Conservation (phyloP, 73 alveolate species). For the Stentor coeruleus region DNA sequence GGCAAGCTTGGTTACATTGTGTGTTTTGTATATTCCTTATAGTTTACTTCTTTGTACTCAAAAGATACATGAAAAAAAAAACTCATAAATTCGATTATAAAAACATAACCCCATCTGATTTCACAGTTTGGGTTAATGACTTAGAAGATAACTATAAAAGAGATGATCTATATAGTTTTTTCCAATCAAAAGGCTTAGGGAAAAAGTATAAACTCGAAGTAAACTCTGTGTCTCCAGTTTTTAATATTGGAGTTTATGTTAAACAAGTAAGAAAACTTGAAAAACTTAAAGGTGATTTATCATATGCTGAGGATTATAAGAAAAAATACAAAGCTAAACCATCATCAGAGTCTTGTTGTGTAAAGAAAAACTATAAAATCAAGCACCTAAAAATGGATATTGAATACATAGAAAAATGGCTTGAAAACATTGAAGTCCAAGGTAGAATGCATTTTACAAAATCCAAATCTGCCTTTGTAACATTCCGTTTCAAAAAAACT, state of each 20-base stretch:
- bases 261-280: not conserved
- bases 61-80: not conserved
- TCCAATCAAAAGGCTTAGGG: slow-evolving; percentile 25
- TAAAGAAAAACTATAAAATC: not conserved
- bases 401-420: not conserved
- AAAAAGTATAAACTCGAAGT: slow-evolving; percentile 25
- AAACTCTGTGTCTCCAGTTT: slow-evolving; percentile 30
- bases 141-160: slow-evolving; percentile 10
- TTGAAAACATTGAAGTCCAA: not conserved
- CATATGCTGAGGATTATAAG: slow-evolving; percentile 17
- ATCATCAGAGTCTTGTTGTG: not conserved
- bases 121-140: slow-evolving; percentile 42
- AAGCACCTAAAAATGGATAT: not conserved
- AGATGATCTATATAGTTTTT: slow-evolving; percentile 32
- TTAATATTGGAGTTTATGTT: slow-evolving; percentile 25
- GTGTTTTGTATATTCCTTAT: not conserved
- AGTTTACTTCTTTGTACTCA: not conserved
- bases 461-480: slow-evolving; percentile 17
- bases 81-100: slow-evolving; percentile 28
- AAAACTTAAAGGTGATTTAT: not conserved
- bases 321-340: not conserved
- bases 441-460: not conserved
- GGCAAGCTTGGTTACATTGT: not conserved
- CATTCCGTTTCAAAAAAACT: not conserved
- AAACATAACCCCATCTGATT: slow-evolving; percentile 49